Conservation (phyloP, 2,329 filamentous ascomycete genomes). For the Arthroderma uncinatum region DNA sequence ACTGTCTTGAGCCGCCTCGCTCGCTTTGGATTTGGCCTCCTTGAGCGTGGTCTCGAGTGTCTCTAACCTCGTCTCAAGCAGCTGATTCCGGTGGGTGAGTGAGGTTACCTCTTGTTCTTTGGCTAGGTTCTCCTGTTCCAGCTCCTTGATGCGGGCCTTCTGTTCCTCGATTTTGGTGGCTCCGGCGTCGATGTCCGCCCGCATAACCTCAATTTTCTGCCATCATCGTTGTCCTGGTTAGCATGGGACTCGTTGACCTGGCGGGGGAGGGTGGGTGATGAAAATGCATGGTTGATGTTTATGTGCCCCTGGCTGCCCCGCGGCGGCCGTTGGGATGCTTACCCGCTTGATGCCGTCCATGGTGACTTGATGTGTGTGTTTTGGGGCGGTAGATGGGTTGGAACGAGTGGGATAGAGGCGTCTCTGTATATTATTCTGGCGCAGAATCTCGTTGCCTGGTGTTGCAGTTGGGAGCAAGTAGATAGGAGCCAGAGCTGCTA, state of each 20-base stretch:
- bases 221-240: neutral
- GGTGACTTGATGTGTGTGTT: conserved; percentile 26
- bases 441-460: neutral
- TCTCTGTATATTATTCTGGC: neutral
- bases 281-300: neutral
- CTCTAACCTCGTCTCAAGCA: conserved; percentile 83
- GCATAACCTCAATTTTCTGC: conserved; percentile 50
- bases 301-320: neutral
- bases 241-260: neutral
- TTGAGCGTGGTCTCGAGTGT: conserved; percentile 77
- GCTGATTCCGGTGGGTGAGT: conserved; percentile 84
- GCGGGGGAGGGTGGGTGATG: neutral
- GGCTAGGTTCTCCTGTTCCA: conserved; percentile 88
- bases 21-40: conserved; percentile 76
- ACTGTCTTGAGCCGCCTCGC: conserved; percentile 69
- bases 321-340: conserved; percentile 33
- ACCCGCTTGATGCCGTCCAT: conserved; percentile 92
- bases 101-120: conserved; percentile 99
- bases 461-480: neutral
- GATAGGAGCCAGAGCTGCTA: neutral
- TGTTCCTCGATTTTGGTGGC: conserved; percentile 78
- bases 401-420: neutral
- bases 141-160: conserved; percentile 69
- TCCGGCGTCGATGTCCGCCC: conserved; percentile 85
- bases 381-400: conserved; percentile 22